These are phyloP conservation scores for Endothia cerciana DNA, from an alignment of 2,329 filamentous ascomycete species.

Conservation along the genomic window DNA sequence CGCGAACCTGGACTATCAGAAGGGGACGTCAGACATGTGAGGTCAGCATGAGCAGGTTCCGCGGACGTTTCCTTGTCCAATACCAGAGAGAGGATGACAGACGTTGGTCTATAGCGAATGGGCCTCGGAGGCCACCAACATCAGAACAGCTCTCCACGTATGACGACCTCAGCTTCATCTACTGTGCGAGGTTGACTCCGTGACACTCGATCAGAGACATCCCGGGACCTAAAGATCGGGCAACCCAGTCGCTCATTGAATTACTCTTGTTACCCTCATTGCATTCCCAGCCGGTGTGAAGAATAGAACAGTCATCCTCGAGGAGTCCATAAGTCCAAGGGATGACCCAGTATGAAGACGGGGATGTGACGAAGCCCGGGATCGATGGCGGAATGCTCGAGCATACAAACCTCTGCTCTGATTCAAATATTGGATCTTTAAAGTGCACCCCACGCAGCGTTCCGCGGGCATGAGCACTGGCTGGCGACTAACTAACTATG, in stretches of 20 bases:
- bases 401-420: background rate
- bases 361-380: background rate
- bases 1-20: background rate
- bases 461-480: background rate
- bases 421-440: background rate
- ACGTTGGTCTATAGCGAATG: background rate
- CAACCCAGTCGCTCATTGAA: background rate
- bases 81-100: background rate
- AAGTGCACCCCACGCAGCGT: background rate
- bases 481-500: background rate
- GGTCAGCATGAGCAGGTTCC: background rate
- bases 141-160: background rate
- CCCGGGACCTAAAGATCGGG: background rate
- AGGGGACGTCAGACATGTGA: background rate
- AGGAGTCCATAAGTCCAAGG: background rate
- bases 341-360: background rate
- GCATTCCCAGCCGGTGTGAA: background rate
- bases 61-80: background rate
- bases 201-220: conserved; percentile 28
- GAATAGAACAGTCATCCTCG: background rate
- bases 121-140: conserved; percentile 1
- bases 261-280: background rate
- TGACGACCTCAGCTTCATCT: conserved; percentile 6
- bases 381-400: too few species aligned
- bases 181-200: conserved; percentile 12